Percentiles rank a stretch among this genome's conserved stretches.
phyloP scores from a whole-genome alignment of 805 yeast species.

The Pichia nakasei region DNA sequence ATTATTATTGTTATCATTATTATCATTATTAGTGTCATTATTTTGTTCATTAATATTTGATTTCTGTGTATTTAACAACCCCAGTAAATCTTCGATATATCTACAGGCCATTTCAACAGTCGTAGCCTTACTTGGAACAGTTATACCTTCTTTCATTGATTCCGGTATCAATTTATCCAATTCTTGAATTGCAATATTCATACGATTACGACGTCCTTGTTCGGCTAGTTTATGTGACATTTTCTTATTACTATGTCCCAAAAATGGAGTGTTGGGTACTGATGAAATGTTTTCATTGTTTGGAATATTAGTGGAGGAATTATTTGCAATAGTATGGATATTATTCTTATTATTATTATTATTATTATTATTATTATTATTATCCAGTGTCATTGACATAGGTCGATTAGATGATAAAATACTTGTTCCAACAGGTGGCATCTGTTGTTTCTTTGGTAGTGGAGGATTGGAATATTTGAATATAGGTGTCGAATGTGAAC shows the following conservation, averaged over 20 bases:
- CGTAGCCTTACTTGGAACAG: conserved; percentile 84
- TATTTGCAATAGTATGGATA: no score
- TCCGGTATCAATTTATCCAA: conserved; percentile 63
- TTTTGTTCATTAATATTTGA: conserved; percentile 26
- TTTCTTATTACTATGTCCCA: conserved; percentile 37
- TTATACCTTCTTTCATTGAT: conserved; percentile 41
- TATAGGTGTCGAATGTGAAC: not conserved
- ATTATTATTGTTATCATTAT: conserved; percentile 23
- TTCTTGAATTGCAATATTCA: conserved; percentile 80
- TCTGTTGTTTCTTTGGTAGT: not conserved
- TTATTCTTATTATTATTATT: no score
- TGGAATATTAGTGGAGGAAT: no score
- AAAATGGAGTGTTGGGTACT: not conserved
- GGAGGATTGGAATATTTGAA: not conserved
- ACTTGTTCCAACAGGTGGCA: not conserved
- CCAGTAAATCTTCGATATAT: conserved; percentile 47
- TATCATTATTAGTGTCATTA: no score
- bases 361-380: no score
- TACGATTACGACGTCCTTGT: conserved; percentile 89
- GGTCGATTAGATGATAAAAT: not conserved
- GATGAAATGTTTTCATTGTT: no score
- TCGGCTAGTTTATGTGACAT: conserved; percentile 87
- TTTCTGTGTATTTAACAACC: conserved; percentile 29
- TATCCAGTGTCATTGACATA: no score
- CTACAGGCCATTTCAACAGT: conserved; percentile 84